Base-by-base conservation (phyloP, 495 filamentous ascomycete species). In the Podospora tetraspora region DNA sequence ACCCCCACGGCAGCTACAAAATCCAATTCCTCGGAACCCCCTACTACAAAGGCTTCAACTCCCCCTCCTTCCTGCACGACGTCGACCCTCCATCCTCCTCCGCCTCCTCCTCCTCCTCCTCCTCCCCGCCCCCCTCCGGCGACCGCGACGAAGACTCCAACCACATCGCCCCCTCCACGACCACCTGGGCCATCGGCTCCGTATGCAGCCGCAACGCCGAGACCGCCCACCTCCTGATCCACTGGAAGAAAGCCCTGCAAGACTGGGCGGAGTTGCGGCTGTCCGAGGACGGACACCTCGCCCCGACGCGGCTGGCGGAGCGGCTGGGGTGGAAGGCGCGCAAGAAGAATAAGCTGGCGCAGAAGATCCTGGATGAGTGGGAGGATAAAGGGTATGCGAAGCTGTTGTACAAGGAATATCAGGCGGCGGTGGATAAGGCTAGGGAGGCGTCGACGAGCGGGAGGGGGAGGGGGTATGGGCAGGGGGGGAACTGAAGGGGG, bases 161-260 rank as follows among this genome's bases (percentile, higher is more conserved):
- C 66, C 30, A 23, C 21, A 78, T 79, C 27, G 73, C 73, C 64
- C 77, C 57, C 30, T 76, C 59, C 70, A 82, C 57, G 65, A 85
- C 66, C 70, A 77, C 69, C 23, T 84, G 79, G 78, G 43, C 57
- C 16, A 71, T 84, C 7, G 82, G 82, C 29, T 63, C 64, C 19
- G 73, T 78, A 3, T 95, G 92, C 82, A 86, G 83, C 68, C 76
- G 72, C 60, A 93, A 92, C 73, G 90, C 92, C 8, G 79, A 84
- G 65, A 87, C 87, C 19, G 89, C 89, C 0, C 92, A 94, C 71
- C 83, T 81, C 0, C 81, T 94, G 2, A 82, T 84, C 1, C 92
- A 95, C 69, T 95, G 92, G 92, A 89, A 90, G 57, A 85, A 85
- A 71, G 85, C 87, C 32, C 86, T 94, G 57, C 89, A 91, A 68